Evolutionary conservation across 2,329 filamentous ascomycete species (phyloP).

Genomic region (Talaromyces sp.): DNA sequence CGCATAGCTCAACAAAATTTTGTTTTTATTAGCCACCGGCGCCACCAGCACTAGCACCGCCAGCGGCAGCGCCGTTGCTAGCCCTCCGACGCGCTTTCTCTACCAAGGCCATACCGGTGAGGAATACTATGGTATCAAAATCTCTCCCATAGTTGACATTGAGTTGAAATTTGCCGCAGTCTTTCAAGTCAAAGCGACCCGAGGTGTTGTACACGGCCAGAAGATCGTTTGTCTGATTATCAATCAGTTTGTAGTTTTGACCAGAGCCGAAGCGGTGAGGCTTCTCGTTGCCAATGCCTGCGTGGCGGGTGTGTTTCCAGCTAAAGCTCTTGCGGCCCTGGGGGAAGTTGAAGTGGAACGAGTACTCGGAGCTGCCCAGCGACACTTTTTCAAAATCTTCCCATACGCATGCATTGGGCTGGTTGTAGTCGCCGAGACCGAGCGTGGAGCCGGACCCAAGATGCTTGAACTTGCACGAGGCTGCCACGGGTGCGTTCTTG

Average conservation of each 20-base stretch:
- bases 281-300: slow-evolving; percentile 23
- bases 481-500: slow-evolving; percentile 20
- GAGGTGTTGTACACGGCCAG: slow-evolving; percentile 14
- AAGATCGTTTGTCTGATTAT: slow-evolving; percentile 14
- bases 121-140: slow-evolving; percentile 7
- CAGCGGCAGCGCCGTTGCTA: neutral
- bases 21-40: neutral
- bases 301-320: slow-evolving; percentile 29
- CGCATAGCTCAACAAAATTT: too few relatives aligned
- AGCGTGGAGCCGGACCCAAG: slow-evolving; percentile 29
- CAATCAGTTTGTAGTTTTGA: slow-evolving; percentile 26
- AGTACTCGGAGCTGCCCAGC: slow-evolving; percentile 21
- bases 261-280: slow-evolving; percentile 16
- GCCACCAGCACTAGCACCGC: neutral
- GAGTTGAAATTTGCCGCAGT: slow-evolving; percentile 13
- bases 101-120: slow-evolving; percentile 7
- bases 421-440: slow-evolving; percentile 26
- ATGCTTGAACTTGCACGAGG: slow-evolving; percentile 28
- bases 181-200: slow-evolving; percentile 4
- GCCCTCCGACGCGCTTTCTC: slow-evolving; percentile 7
- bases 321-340: slow-evolving; percentile 21
- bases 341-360: slow-evolving; percentile 20
- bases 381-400: slow-evolving; percentile 26
- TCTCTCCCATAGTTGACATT: slow-evolving; percentile 14
- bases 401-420: slow-evolving; percentile 22